Evolutionary conservation across 2,329 filamentous ascomycete genomes (phyloP).

Genomic region (Corynespora cassiicola): DNA sequence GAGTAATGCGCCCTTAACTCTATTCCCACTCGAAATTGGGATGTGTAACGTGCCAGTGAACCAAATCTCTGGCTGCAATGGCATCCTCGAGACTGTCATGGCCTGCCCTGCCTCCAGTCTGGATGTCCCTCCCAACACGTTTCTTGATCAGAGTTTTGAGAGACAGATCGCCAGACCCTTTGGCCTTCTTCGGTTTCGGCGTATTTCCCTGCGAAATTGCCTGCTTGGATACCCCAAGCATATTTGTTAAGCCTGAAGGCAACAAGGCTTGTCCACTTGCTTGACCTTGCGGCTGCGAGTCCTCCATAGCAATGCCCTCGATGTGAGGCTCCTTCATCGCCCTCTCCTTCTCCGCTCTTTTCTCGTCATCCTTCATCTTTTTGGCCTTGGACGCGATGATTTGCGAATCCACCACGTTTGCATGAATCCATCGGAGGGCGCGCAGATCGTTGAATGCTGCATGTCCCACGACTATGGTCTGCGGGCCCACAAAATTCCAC

Average conservation of each 20-base stretch:
- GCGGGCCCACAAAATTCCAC: constrained; percentile 52
- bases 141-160: constrained; percentile 85
- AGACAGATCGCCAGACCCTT: constrained; percentile 15
- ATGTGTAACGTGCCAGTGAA: constrained; percentile 77
- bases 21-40: too few relatives aligned
- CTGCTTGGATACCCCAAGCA: too few relatives aligned
- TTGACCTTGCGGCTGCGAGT: too few relatives aligned
- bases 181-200: too few relatives aligned
- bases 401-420: constrained; percentile 53
- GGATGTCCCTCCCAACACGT: constrained; percentile 83
- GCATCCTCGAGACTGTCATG: constrained; percentile 94
- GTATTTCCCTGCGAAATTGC: too few relatives aligned
- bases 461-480: constrained; percentile 60
- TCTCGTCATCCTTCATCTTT: too few relatives aligned
- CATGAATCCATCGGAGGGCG: constrained; percentile 58
- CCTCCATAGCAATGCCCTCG: too few relatives aligned
- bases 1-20: too few relatives aligned
- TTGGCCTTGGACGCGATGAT: constrained; percentile 21
- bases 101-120: constrained; percentile 73
- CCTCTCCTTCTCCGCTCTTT: too few relatives aligned
- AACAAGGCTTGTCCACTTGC: too few relatives aligned
- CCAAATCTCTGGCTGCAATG: constrained; percentile 83
- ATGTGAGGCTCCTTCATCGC: too few relatives aligned
- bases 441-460: constrained; percentile 51
- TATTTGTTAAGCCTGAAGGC: too few relatives aligned